phyloP scores from a whole-genome alignment of 2,329 filamentous ascomycete species.

The Ophiostoma ulmi region DNA sequence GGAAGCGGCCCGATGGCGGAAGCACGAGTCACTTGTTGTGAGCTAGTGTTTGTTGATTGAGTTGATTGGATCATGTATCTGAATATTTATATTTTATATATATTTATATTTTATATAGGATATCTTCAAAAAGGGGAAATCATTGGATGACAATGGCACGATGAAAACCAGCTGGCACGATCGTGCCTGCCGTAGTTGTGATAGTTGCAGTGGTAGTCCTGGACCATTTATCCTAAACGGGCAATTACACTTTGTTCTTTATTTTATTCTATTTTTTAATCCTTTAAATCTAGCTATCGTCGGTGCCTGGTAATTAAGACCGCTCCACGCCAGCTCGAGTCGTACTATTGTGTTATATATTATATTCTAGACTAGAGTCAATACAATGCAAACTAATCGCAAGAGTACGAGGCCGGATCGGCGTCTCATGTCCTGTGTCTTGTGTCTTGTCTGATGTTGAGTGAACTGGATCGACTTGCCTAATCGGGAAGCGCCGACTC shows the following conservation, averaged over 20 bases:
- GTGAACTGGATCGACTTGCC: conserved; percentile 5
- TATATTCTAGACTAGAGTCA: background rate
- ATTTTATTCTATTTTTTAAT: background rate
- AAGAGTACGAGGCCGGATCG: background rate
- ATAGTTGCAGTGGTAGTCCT: background rate
- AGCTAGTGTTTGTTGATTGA: background rate
- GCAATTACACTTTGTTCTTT: background rate
- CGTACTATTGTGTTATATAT: background rate
- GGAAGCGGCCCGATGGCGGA: conserved; percentile 21
- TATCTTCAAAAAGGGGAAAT: background rate
- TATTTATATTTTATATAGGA: background rate
- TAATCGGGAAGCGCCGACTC: conserved; percentile 5
- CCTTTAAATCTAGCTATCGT: background rate
- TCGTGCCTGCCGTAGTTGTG: background rate
- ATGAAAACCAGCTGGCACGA: background rate
- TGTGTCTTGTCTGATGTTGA: background rate
- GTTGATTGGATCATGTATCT: background rate
- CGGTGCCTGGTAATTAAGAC: background rate
- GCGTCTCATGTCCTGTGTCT: too few species aligned
- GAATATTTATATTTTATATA: background rate
- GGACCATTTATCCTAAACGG: background rate
- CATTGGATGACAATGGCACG: background rate
- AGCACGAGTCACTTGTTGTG: conserved; percentile 19
- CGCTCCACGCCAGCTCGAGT: background rate
- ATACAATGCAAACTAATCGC: background rate